phyloP scores from a whole-genome alignment of 2,329 filamentous ascomycete species.

The Colletotrichum sidae region DNA sequence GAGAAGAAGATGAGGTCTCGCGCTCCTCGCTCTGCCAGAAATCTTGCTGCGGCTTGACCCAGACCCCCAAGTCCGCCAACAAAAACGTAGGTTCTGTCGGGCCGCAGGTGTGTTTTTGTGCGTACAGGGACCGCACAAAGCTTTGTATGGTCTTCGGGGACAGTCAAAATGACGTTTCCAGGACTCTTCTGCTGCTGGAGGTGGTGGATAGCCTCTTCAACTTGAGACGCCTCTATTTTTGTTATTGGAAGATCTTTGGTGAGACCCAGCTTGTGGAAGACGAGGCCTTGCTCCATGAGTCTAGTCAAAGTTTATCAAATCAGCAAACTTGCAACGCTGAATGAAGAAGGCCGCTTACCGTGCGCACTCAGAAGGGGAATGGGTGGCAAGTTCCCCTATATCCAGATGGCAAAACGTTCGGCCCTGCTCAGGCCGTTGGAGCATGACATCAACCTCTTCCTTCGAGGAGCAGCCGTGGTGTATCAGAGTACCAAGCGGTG shows the following conservation, averaged over 20 bases:
- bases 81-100: slow-evolving; percentile 43
- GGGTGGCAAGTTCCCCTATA: slow-evolving; percentile 32
- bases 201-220: slow-evolving; percentile 54
- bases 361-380: slow-evolving; percentile 10
- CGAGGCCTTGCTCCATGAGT: slow-evolving; percentile 22
- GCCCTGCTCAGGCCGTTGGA: slow-evolving; percentile 51
- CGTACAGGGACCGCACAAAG: neutral
- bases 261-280: slow-evolving; percentile 14
- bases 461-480: slow-evolving; percentile 47
- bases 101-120: neutral
- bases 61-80: slow-evolving; percentile 48
- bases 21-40: slow-evolving; percentile 46
- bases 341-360: neutral
- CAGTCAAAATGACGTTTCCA: slow-evolving; percentile 55
- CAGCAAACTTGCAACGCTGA: neutral
- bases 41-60: slow-evolving; percentile 43
- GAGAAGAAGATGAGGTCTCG: slow-evolving; percentile 44
- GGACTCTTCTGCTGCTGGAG: slow-evolving; percentile 57
- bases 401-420: slow-evolving; percentile 51
- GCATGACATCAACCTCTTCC: slow-evolving; percentile 52
- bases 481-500: slow-evolving; percentile 56
- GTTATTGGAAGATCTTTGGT: slow-evolving; percentile 38
- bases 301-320: neutral
- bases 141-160: slow-evolving; percentile 20
- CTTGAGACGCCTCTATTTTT: slow-evolving; percentile 41